phyloP scores from a whole-genome alignment of 768 basidiomycete genomes.

The Leccinellum albellum region DNA sequence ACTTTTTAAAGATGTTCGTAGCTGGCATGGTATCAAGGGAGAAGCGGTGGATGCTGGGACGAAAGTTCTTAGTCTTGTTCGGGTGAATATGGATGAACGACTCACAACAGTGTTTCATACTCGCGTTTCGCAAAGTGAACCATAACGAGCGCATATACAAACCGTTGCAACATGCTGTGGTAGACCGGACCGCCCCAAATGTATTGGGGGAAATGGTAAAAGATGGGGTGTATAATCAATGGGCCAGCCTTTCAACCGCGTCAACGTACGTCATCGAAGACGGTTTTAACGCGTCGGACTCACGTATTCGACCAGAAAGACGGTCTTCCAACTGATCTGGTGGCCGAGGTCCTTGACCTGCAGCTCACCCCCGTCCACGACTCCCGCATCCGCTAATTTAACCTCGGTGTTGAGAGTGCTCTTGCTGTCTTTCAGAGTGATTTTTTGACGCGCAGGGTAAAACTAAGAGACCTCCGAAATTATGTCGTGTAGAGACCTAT shows the following conservation, averaged over 20 bases:
- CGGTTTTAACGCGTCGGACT: slow-evolving; percentile 28
- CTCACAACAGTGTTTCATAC: slow-evolving; percentile 85
- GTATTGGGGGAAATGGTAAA: slow-evolving; percentile 67
- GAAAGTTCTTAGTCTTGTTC: background rate
- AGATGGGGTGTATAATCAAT: slow-evolving; percentile 80
- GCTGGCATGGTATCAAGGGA: slow-evolving; percentile 93
- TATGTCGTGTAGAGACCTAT: background rate
- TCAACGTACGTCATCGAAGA: slow-evolving; percentile 4
- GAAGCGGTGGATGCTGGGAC: slow-evolving; percentile 81
- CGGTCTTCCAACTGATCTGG: slow-evolving; percentile 84
- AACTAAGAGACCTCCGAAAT: slow-evolving; percentile 45
- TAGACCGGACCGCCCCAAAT: slow-evolving; percentile 69
- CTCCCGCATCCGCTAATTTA: slow-evolving; percentile 53
- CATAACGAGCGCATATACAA: slow-evolving; percentile 67
- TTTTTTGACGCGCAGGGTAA: slow-evolving; percentile 65
- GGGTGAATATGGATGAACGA: slow-evolving; percentile 1
- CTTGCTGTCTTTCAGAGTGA: slow-evolving; percentile 60
- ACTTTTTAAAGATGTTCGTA: slow-evolving; percentile 88
- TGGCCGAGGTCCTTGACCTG: slow-evolving; percentile 86
- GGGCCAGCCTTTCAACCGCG: slow-evolving; percentile 64
- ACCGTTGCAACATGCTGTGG: slow-evolving; percentile 80
- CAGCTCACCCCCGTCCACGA: slow-evolving; percentile 61
- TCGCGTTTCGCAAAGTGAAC: slow-evolving; percentile 91
- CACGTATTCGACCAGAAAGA: slow-evolving; percentile 95
- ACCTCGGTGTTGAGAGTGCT: slow-evolving; percentile 61